Percentiles rank a stretch among this genome's conserved stretches.
Conservation (phyloP, 306 rosid species). For the Mimosa pudica region DNA sequence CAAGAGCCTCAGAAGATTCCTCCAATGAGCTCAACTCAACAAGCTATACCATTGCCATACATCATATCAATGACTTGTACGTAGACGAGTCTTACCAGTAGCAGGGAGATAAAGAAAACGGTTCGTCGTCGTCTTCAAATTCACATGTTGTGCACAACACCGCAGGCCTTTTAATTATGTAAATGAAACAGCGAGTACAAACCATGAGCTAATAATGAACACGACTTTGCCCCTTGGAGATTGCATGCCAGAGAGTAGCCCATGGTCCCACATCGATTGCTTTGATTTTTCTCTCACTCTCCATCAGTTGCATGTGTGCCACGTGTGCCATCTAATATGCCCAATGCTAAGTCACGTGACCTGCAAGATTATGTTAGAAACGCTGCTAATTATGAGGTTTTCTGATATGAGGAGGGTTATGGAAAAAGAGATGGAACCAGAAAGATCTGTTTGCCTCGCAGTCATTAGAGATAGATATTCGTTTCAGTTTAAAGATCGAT, state of each 20-base stretch:
- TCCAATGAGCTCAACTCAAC: not conserved
- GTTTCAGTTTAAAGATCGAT: not conserved
- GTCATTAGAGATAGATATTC: not conserved
- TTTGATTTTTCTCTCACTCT: not conserved
- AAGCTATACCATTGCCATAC: not conserved
- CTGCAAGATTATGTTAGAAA: conserved; percentile 17
- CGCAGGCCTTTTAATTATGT: not conserved
- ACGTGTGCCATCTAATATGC: conserved; percentile 30
- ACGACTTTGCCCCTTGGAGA: not conserved
- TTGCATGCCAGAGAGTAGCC: conserved; percentile 2
- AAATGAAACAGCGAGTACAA: conserved; percentile 1
- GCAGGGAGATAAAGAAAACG: not conserved
- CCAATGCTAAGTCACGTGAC: conserved; percentile 36
- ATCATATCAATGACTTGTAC: not conserved
- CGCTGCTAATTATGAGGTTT: not conserved
- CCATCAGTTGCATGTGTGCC: conserved; percentile 48
- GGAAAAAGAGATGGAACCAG: not conserved
- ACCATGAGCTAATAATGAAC: not conserved
- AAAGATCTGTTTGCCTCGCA: conserved; percentile 23
- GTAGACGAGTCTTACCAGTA: not conserved
- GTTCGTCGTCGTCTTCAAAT: too few relatives aligned
- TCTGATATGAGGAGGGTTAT: not conserved
- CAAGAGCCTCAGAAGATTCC: not conserved
- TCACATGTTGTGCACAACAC: conserved; percentile 15
- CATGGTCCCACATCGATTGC: not conserved